Evolutionary conservation across 2,329 filamentous ascomycete genomes (phyloP), one percentile per base, ranked within the genome.

Genomic region (Fusarium sp.): DNA sequence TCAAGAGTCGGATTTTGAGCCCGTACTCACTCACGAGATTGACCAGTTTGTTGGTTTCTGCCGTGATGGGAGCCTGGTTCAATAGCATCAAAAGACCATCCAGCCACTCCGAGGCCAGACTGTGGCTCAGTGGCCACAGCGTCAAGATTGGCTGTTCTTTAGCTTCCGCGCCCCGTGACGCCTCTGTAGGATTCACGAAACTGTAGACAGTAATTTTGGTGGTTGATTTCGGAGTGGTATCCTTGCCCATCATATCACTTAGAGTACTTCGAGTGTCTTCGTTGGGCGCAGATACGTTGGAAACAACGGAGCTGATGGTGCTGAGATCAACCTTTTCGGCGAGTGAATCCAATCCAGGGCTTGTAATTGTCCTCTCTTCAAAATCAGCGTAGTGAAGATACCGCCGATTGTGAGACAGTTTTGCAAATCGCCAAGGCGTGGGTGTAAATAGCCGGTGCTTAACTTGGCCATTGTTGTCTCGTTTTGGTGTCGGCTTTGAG

Each of bases 181-280:
- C 80, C 61, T 82, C 83, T 27, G 80, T 77, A 22, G 83, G 70
- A 73, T 81, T 81, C 61, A 81, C 76, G 74, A 91, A 92, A 68
- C 93, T 94, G 80, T 95, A 93, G 56, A 98, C 94, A 7, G 94
- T 97, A 75, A 98, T 97, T 79, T 94, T 97, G 37, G 94, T 97
- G 29, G 87, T 91, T 22, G 88, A 82, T 65, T 84, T 84, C 54
- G 78, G 66, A 49, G 77, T 52, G 79, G 59, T 34, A 34, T 65
- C 65, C 70, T 83, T 84, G 41, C 81, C 75, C 22, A 81, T 84
- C 12, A 82, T 81, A 11, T 76, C 80, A 65, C 82, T 83, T 14
- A 76, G 77, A 25, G 82, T 81, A 74, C 83, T 84, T 63, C 80
- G 81, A 20, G 76, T 78, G 56, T 88, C 86, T 27, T 85, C 82